phyloP scores from a whole-genome alignment of 441 rosid genomes.

The Populus hybrid region DNA sequence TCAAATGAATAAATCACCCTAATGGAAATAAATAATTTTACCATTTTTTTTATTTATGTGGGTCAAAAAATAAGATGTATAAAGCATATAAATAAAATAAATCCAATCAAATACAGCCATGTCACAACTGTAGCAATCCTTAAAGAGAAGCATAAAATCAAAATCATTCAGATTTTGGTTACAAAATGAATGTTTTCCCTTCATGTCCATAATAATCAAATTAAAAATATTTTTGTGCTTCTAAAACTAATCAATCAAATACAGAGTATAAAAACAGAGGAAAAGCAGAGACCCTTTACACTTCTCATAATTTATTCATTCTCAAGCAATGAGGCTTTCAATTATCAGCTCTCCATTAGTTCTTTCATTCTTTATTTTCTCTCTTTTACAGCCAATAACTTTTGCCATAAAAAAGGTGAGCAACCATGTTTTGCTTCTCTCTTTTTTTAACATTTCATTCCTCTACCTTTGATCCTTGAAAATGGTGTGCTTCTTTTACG shows the following conservation, averaged over 20 bases:
- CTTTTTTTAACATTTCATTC: background rate
- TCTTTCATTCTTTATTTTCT: conserved; percentile 25
- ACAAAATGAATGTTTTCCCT: background rate
- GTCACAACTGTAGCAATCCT: background rate
- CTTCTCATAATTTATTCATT: background rate
- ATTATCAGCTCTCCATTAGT: conserved; percentile 17
- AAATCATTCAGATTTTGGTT: background rate
- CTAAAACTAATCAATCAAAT: background rate
- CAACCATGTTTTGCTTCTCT: background rate
- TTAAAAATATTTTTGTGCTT: background rate
- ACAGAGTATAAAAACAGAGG: conserved; percentile 28
- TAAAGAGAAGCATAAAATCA: background rate
- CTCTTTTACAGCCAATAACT: conserved; percentile 35
- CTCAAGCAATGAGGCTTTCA: conserved; percentile 32
- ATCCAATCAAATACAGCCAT: background rate
- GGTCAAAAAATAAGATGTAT: background rate
- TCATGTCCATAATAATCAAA: background rate
- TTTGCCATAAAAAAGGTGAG: conserved; percentile 48
- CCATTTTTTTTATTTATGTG: too few species aligned
- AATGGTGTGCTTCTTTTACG: background rate
- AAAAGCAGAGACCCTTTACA: conserved; percentile 18
- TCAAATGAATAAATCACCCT: too few species aligned
- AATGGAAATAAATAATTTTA: too few species aligned
- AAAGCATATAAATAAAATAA: background rate
- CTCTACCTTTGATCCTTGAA: conserved; percentile 1